Conservation (phyloP, 2,329 filamentous ascomycete genomes). For the Aureobasidium vineae region DNA sequence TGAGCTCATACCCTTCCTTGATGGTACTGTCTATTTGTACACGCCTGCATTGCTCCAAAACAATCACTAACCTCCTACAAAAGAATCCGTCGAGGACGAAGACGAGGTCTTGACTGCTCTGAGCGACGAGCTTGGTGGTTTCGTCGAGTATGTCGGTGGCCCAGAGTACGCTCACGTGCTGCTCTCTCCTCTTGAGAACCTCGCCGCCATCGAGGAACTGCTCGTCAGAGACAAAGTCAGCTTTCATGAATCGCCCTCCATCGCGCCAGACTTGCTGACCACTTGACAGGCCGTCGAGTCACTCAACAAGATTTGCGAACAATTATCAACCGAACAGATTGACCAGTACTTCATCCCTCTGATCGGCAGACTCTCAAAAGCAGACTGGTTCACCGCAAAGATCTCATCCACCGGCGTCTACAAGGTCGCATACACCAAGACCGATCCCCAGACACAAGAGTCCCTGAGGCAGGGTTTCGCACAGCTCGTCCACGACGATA, state of each 20-base stretch:
- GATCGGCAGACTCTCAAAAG: constrained; percentile 92
- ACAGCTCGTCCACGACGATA: constrained; percentile 94
- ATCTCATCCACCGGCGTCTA: constrained; percentile 96
- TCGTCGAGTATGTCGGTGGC: constrained; percentile 97
- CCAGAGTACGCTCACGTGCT: constrained; percentile 93
- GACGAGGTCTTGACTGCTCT: constrained; percentile 96
- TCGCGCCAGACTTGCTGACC: constrained; percentile 35
- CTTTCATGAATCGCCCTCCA: background rate
- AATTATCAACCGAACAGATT: constrained; percentile 86
- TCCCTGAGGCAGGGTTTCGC: constrained; percentile 88
- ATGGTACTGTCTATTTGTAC: constrained; percentile 65
- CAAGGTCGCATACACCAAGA: constrained; percentile 89
- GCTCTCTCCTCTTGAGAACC: constrained; percentile 93
- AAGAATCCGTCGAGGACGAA: constrained; percentile 98
- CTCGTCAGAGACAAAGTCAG: constrained; percentile 93
- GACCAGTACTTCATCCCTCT: constrained; percentile 98
- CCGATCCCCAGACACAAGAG: constrained; percentile 82
- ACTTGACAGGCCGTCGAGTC: constrained; percentile 83
- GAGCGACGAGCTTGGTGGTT: constrained; percentile 93
- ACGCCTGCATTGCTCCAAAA: background rate
- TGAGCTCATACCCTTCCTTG: constrained; percentile 97
- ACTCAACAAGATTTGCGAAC: constrained; percentile 96
- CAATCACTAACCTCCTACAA: constrained; percentile 36
- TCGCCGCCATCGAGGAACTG: constrained; percentile 97
- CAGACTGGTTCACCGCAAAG: constrained; percentile 99